Percentiles rank a stretch among this genome's conserved stretches.
Conservation (phyloP, 2,329 filamentous ascomycete species). For the Cadophora sp. region DNA sequence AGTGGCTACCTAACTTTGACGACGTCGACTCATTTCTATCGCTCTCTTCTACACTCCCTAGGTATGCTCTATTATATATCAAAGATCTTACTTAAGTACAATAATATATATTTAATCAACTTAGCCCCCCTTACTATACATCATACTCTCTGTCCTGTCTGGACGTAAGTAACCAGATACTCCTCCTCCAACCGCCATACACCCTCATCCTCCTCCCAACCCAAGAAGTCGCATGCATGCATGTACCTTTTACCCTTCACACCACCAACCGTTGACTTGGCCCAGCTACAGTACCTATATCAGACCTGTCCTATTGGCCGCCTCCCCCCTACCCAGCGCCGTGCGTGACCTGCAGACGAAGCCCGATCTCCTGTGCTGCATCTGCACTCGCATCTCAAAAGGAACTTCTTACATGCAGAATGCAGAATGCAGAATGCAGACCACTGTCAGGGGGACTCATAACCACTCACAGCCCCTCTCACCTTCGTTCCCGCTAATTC, state of each 20-base stretch:
- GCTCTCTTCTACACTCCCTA: too few species aligned
- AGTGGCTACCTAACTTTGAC: constrained; percentile 7
- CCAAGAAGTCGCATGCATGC: background rate
- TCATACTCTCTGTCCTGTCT: too few species aligned
- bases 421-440: constrained; percentile 14
- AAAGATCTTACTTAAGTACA: too few species aligned
- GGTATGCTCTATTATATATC: too few species aligned
- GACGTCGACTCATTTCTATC: background rate
- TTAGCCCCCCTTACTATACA: too few species aligned
- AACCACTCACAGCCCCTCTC: background rate
- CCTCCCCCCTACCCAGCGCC: background rate
- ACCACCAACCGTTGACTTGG: background rate
- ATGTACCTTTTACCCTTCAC: background rate
- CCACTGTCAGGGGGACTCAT: background rate
- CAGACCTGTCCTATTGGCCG: constrained; percentile 1
- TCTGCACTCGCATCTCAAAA: constrained; percentile 11
- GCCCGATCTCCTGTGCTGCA: constrained; percentile 22
- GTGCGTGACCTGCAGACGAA: constrained; percentile 15
- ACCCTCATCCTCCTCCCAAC: background rate
- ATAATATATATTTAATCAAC: too few species aligned
- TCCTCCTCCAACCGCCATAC: background rate
- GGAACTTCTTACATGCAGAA: constrained; percentile 9
- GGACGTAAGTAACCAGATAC: background rate
- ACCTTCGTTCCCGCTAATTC: background rate
- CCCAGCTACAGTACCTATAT: background rate